Base-by-base conservation (phyloP, 2,329 filamentous ascomycete species). In the Ceratocystis diversiconidia region DNA sequence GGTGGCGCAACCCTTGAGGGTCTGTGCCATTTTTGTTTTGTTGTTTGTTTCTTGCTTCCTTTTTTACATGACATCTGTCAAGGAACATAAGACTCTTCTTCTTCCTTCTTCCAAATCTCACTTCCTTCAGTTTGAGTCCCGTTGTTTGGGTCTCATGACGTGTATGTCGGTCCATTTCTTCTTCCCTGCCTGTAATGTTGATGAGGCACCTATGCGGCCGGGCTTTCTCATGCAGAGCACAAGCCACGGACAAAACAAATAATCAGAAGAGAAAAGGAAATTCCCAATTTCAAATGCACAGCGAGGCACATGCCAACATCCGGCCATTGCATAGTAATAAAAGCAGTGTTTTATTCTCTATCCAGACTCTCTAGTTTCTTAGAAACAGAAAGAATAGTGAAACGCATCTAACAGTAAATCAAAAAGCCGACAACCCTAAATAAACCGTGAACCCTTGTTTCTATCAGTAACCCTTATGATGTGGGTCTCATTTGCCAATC, bases 181-280 rank as follows among this genome's bases (percentile, higher is more conserved):
- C 52, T 32, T n/a, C 15, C 25, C 52, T 15, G 5, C 22, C 25
- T 30, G 25, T 57, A 41, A 41, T 41, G 12, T 41, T 15, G 22
- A n/a, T 30, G 10, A 32, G 52, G 52, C 48, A 19, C 10, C 52
- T 57, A 30, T 57, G 52, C 28, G 48, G 48, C n/a, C 48, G 48
- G 48, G n/a, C 48, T 19, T 57, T 57, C 12, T 57, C 30, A 32
- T 57, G 52, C 52, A 57, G 52, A 57, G 52, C 52, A 57, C 52
- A 32, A 57, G 22, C 52, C 52, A 57, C 17, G 52, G 52, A 30
- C 52, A 57, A 32, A 57, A 30, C 28, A 30, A 30, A 25, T 8
- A 32, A 15, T 17, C 10, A 15, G 36, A 12, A 41, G 36, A 32
- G 52, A 57, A 52, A 52, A 57, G 46, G 28, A 57, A 57, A 57